Evolutionary conservation across 2,329 filamentous ascomycete genomes (phyloP), one percentile per base, ranked within the genome.

Genomic region (Beauveria varroae): DNA sequence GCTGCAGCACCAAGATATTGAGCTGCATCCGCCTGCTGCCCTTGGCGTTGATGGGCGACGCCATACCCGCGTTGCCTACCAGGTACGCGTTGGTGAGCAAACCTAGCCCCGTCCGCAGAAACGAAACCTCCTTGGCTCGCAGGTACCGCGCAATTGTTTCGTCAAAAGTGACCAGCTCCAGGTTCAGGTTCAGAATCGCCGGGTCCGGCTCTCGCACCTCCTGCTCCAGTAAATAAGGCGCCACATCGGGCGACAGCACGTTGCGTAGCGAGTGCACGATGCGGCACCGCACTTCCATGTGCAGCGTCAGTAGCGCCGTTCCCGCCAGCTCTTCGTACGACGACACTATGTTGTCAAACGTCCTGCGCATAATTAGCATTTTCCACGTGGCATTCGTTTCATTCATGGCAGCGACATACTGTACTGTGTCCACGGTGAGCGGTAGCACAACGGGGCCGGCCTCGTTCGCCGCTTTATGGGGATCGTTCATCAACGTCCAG

Each of bases 1-100:
- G 95, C 75, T 98, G 93, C 57, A 99, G 79, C 46, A 99, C 95
- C 26, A 97, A 82, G 54, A 97, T 91, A 72, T 99, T 96, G 69
- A 98, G 85, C 72, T 92, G 88, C 85, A 99, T 92, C 43, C 92
- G 85, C n/a, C 87, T 86, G 63, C 88, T 90, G 47, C 95, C 95
- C 67, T 89, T 85, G 43, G 76, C 78, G 72, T 99, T 97, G 86
- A 99, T 93, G 8, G 88, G 86, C 55, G 86, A 86, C 50, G 93
- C 89, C 70, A 84, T 83, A 20, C 81, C 78, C 1, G 87, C 85
- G 64, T 89, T 89, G 63, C 86, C 79, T 43, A 97, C 85, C 3
- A 98, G 85, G 69, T 89, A 90, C 9, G 81, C 80, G 71, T 96
- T 93, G 67, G 95, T 88, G 22, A 98, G 84, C 20, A 86, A 77